Conservation (phyloP, 768 basidiomycete genomes). For the Suillus subalutaceus region DNA sequence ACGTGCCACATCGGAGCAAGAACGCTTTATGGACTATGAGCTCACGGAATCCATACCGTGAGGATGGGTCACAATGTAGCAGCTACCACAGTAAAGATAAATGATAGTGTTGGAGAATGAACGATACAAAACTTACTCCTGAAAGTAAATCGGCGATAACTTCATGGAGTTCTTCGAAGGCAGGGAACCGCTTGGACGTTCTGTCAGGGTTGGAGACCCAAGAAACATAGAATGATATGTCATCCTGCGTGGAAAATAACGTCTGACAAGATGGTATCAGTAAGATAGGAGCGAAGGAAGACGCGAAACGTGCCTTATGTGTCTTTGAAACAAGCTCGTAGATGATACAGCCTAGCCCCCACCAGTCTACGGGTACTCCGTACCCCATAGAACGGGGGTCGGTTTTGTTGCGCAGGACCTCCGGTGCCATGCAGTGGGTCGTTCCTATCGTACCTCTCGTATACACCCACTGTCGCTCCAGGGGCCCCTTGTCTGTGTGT, state of each 20-base stretch:
- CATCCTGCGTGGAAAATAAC: background rate
- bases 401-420: background rate
- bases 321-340: background rate
- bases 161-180: background rate
- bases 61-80: background rate
- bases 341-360: background rate
- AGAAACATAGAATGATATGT: background rate
- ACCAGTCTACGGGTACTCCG: background rate
- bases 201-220: background rate
- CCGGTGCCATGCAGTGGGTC: background rate
- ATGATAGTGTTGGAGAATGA: background rate
- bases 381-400: background rate
- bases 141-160: background rate
- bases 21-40: background rate
- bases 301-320: background rate
- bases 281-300: background rate
- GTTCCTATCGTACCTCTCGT: background rate
- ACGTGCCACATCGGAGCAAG: background rate
- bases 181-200: background rate
- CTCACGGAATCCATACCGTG: background rate
- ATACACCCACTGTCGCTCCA: background rate
- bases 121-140: background rate
- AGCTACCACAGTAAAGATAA: background rate
- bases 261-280: background rate
- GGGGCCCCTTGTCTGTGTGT: background rate